Conservation (phyloP, 2,329 filamentous ascomycete species). For the Ophiostoma australiae region DNA sequence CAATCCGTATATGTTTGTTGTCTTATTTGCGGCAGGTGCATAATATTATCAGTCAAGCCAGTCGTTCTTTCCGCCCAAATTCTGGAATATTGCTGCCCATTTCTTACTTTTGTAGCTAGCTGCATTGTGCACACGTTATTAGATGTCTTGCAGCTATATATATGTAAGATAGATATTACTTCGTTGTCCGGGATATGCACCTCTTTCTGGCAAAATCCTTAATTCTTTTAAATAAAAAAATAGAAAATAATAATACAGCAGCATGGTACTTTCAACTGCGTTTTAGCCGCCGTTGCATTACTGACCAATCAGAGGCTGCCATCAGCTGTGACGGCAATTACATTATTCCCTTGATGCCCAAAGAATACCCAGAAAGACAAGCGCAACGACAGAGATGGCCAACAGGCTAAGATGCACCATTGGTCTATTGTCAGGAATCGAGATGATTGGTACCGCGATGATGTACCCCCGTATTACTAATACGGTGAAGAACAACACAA, state of each 20-base stretch:
- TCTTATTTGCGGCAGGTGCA: not conserved
- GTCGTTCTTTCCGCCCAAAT: not conserved
- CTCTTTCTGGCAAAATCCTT: not conserved
- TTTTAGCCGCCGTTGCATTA: constrained; percentile 1
- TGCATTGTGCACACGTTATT: not conserved
- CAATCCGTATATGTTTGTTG: not conserved
- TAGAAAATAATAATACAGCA: no score
- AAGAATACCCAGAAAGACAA: not conserved
- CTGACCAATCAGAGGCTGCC: not conserved
- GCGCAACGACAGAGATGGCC: not conserved
- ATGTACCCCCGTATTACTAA: not conserved
- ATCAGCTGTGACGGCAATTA: not conserved
- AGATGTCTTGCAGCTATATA: not conserved
- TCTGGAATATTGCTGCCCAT: constrained; percentile 2
- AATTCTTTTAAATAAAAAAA: not conserved
- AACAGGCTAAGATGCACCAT: not conserved
- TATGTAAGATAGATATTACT: no score
- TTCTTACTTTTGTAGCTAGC: not conserved
- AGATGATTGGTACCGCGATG: not conserved
- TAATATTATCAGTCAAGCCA: not conserved
- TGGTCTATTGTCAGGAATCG: no score
- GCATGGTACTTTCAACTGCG: not conserved
- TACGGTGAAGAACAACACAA: not conserved
- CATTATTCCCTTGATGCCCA: constrained; percentile 10
- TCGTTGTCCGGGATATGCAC: not conserved